Conservation (phyloP, 371 early-diverging fungal genomes). For the Syncephalis fuscata region DNA sequence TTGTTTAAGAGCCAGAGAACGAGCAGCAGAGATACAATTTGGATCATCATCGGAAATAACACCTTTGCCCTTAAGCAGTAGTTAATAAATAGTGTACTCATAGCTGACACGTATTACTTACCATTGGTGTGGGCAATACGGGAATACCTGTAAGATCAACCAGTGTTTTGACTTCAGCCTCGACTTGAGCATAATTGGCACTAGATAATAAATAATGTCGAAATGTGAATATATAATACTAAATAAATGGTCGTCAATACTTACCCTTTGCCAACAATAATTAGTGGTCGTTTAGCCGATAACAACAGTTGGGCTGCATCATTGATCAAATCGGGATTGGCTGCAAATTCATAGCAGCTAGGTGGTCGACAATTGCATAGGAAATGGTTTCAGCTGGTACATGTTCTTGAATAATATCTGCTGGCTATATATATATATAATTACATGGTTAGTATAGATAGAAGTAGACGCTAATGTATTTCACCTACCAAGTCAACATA, state of each 20-base stretch:
- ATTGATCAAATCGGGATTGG: conserved; percentile 18
- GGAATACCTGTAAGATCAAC: conserved; percentile 37
- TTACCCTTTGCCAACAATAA: conserved; percentile 66
- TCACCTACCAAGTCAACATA: conserved; percentile 39
- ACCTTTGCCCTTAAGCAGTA: conserved; percentile 45
- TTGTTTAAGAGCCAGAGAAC: conserved; percentile 39
- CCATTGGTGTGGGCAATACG: conserved; percentile 67
- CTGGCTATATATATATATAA: conserved; percentile 19
- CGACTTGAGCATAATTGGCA: conserved; percentile 51
- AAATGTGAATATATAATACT: background rate
- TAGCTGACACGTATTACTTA: background rate
- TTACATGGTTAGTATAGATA: background rate
- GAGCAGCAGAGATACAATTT: conserved; percentile 48
- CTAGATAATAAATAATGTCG: conserved; percentile 6
- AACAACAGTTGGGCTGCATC: conserved; percentile 15
- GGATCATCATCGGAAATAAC: conserved; percentile 43
- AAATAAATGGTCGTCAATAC: background rate
- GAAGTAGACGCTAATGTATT: background rate
- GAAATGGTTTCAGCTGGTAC: conserved; percentile 10
- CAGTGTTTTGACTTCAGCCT: conserved; percentile 30
- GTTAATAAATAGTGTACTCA: background rate
- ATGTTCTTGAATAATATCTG: conserved; percentile 41
- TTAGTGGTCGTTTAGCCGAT: conserved; percentile 37
- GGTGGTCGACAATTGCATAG: conserved; percentile 8
- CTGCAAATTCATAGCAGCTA: conserved; percentile 21